phyloP scores from a whole-genome alignment of 805 yeast genomes.

The Candida hungchunana region DNA sequence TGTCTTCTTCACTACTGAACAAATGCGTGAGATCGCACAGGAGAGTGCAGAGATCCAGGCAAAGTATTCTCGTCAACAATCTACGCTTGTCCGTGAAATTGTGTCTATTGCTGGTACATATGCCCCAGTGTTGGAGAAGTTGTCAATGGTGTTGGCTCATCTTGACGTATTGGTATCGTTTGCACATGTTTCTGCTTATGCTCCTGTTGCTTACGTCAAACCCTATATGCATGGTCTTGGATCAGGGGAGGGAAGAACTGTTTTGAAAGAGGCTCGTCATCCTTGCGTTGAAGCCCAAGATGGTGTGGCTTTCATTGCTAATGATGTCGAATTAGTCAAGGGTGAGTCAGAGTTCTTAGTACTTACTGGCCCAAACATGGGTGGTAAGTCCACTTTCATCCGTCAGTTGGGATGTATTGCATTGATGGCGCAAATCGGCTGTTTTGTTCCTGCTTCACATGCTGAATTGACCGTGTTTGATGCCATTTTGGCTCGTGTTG shows the following conservation, averaged over 20 bases:
- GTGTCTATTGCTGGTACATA: slow-evolving; percentile 78
- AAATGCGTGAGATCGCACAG: slow-evolving; percentile 54
- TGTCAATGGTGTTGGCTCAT: slow-evolving; percentile 62
- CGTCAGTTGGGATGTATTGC: slow-evolving; percentile 87
- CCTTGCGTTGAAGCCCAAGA: slow-evolving; percentile 94
- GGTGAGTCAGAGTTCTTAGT: slow-evolving; percentile 65
- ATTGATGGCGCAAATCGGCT: slow-evolving; percentile 84
- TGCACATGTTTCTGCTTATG: slow-evolving; percentile 78
- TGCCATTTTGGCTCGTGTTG: slow-evolving; percentile 93
- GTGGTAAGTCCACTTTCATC: slow-evolving; percentile 92
- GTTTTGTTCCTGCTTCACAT: slow-evolving; percentile 75
- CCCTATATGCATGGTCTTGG: slow-evolving; percentile 65
- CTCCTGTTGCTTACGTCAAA: slow-evolving; percentile 75
- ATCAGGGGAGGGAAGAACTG: slow-evolving; percentile 40
- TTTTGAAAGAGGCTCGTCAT: slow-evolving; percentile 77
- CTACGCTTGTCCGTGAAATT: slow-evolving; percentile 76
- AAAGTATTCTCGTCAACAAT: slow-evolving; percentile 72
- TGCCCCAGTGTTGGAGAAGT: slow-evolving; percentile 66
- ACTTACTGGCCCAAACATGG: slow-evolving; percentile 97
- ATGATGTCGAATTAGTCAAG: slow-evolving; percentile 69
- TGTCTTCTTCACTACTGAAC: slow-evolving; percentile 77
- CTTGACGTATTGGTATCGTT: slow-evolving; percentile 82
- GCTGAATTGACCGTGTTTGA: slow-evolving; percentile 85
- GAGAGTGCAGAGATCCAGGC: slow-evolving; percentile 55
- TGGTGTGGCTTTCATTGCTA: slow-evolving; percentile 84